Conservation (phyloP, 2,329 filamentous ascomycete genomes). For the Pyricularia grisea region DNA sequence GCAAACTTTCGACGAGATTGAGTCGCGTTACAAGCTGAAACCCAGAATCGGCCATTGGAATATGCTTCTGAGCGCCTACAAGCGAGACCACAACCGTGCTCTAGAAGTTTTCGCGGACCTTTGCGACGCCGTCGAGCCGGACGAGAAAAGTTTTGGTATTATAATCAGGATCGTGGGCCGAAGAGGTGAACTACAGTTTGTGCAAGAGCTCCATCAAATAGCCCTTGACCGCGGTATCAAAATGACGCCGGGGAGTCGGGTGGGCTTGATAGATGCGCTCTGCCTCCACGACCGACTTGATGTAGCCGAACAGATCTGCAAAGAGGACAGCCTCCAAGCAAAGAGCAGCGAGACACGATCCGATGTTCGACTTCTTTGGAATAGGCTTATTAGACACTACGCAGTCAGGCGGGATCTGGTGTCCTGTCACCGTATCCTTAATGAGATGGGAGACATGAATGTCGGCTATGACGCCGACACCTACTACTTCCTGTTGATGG, state of each 20-base stretch:
- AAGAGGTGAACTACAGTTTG: slow-evolving; percentile 63
- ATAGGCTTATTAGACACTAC: slow-evolving; percentile 62
- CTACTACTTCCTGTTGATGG: slow-evolving; percentile 38
- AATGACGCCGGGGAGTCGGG: slow-evolving; percentile 48
- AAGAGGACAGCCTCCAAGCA: not conserved
- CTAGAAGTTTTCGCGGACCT: slow-evolving; percentile 55
- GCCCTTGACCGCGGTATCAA: slow-evolving; percentile 44
- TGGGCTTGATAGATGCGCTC: slow-evolving; percentile 59
- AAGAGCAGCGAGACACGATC: not conserved
- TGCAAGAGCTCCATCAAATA: slow-evolving; percentile 54
- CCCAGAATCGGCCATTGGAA: slow-evolving; percentile 64
- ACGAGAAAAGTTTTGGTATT: slow-evolving; percentile 58
- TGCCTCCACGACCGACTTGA: slow-evolving; percentile 44
- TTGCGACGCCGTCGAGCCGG: slow-evolving; percentile 37
- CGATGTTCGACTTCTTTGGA: slow-evolving; percentile 57
- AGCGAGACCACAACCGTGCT: slow-evolving; percentile 57
- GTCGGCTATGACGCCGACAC: slow-evolving; percentile 41
- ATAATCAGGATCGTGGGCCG: slow-evolving; percentile 64
- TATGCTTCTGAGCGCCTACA: slow-evolving; percentile 63
- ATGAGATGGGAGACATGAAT: slow-evolving; percentile 34
- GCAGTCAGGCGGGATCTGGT: slow-evolving; percentile 48
- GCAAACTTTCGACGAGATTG: slow-evolving; percentile 53
- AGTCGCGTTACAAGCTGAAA: slow-evolving; percentile 39
- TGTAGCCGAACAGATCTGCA: slow-evolving; percentile 29
- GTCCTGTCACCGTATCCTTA: slow-evolving; percentile 38